Base-by-base conservation (phyloP, 805 yeast genomes). In the baker's yeast (Saccharomyces cerevisiae) region DNA sequence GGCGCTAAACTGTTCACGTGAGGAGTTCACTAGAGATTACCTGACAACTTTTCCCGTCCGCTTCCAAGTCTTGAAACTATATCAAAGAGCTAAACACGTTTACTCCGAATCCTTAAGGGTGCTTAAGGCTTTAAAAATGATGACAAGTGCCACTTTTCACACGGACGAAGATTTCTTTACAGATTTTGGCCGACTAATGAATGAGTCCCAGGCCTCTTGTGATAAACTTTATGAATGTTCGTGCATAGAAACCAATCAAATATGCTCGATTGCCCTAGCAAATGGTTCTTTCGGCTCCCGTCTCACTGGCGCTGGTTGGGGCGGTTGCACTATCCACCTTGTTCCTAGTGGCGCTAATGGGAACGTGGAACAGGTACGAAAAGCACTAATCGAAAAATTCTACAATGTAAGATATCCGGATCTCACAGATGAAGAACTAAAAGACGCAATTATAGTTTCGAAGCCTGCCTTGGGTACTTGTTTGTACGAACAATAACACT, bases 221-320 rank as follows among this genome's bases (percentile, higher is more conserved):
- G 70, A 74, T 32, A 58, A 68, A 27, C 65, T 74, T 29, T 80
- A 76, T 68, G 76, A 81, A 53, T 80, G 85, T 52, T 81, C 87
- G 3, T 78, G 79, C 57, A 74, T 74, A 0, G 83, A 78, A 56
- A 76, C 83, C 53, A 80, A 84, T 53, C 66, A 69, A 11, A 66
- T 85, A 43, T 80, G 85, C 61, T 53, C 63, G 8, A 76, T 85
- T 51, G 89, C 87, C 2, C 64, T 72, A 46, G 64, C 58, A 1
- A 74, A 78, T 56, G 90, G 89, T 3, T 73, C 87, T 0, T 74
- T 69, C 55, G 90, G 90, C 17, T 80, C 87, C 1, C 74, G 91
- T 53, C 76, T 83, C n/a, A 84, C 90, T 9, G 91, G 90, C 28
- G 90, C 91, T 21, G 91, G 91, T 3, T 85, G 83, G 77, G 90